Percentiles rank a stretch among this genome's conserved stretches.
Evolutionary conservation across 108 stramenopile genomes (phyloP).

Genomic region (Fistulifera pelliculosa): DNA sequence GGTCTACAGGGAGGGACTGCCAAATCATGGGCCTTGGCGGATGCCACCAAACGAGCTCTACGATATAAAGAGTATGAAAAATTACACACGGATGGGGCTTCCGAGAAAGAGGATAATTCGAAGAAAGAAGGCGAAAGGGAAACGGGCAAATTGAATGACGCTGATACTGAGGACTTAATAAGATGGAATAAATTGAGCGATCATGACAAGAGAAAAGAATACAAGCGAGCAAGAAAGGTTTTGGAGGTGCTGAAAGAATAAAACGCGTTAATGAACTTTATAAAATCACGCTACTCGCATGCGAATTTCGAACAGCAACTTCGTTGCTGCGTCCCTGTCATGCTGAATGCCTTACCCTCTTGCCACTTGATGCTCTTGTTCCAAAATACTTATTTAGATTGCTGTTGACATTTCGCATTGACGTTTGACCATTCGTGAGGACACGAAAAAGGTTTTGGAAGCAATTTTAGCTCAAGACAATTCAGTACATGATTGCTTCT

Average conservation of each 20-base stretch:
- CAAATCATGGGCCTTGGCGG: slow-evolving; percentile 36
- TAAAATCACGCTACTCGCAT: too few species aligned
- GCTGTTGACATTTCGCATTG: too few species aligned
- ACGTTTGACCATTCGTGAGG: too few species aligned
- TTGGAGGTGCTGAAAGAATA: slow-evolving; percentile 22
- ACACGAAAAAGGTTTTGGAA: too few species aligned
- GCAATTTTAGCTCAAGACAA: too few species aligned
- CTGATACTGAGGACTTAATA: slow-evolving; percentile 28
- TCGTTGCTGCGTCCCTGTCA: too few species aligned
- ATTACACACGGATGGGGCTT: slow-evolving; percentile 9
- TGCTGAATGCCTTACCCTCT: too few species aligned
- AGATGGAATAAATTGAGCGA: slow-evolving; percentile 50
- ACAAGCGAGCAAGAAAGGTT: slow-evolving; percentile 69
- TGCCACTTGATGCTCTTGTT: too few species aligned
- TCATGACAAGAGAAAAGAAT: slow-evolving; percentile 76
- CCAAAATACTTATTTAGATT: too few species aligned
- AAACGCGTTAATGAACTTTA: too few species aligned
- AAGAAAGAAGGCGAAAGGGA: slow-evolving; percentile 3
- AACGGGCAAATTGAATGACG: slow-evolving; percentile 6
- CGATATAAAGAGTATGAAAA: slow-evolving; percentile 69
- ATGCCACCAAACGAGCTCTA: slow-evolving; percentile 49
- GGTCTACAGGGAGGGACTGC: slow-evolving; percentile 42
- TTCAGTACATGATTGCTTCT: too few species aligned
- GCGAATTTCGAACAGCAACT: too few species aligned
- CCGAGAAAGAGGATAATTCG: slow-evolving; percentile 11